Evolutionary conservation across 345 rosid genomes (phyloP), one percentile per base, ranked within the genome.

Genomic region (Brassica juncea): DNA sequence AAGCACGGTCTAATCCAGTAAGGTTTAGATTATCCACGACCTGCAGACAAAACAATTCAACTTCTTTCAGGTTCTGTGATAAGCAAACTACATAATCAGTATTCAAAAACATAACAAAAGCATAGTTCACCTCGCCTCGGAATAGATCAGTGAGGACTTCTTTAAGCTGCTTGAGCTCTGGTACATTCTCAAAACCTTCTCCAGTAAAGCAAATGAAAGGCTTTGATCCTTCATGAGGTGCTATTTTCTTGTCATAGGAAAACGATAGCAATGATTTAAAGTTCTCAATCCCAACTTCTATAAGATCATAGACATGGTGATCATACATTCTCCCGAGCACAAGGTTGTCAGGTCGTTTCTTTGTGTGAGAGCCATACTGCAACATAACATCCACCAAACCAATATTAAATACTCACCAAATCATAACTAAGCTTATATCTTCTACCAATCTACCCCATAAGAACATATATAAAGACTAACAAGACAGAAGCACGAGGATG

Each of bases 231-330:
- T 84, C 80, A 32, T 47, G 86, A 8, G 97, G 98, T 44, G 94
- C 91, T 34, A 91, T 23, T 66, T 88, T 91, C 88, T 90, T 95
- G 74, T 95, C 98, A 55, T 86, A 91, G 32, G 71, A 70, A 80
- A 88, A 93, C 6, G 92, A 84, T 7, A 77, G 80, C 84, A 91
- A 70, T 19, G 97, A 77, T 74, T 87, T 91, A 68, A 86, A 95
- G 81, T 95, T 93, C 83, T 95, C 94, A 64, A 95, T 85, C 61
- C 97, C 98, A 83, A 93, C 93, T 85, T 95, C 99, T 8, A 95
- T 88, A 47, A 93, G 92, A 81, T 95, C 99, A 62, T 90, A 95
- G 52, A 93, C 85, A 67, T 88, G 91, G 77, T 93, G 89, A 84
- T 95, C 94, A 21, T 89, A 95, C 35, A 85, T 95, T 77, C 98